Conservation (phyloP, 495 filamentous ascomycete species). For the Talaromyces nanjingensis region DNA sequence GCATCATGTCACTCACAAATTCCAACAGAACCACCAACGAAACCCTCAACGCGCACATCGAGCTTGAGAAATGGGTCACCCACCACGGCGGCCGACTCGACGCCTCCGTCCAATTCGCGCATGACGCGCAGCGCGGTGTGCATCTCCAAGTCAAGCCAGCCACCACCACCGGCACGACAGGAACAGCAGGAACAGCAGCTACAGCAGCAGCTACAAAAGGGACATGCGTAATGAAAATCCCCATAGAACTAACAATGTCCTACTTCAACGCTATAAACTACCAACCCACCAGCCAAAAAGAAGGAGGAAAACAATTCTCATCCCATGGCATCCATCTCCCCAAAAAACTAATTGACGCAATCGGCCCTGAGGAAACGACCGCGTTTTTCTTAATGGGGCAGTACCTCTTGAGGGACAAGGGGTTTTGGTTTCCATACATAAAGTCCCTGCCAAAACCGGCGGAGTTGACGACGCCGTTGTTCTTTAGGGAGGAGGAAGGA, state of each 20-base stretch:
- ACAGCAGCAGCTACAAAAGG: constrained; percentile 22
- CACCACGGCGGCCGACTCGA: constrained; percentile 35
- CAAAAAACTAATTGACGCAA: constrained; percentile 25
- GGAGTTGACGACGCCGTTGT: constrained; percentile 50
- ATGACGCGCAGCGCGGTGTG: constrained; percentile 36
- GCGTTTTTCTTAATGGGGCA: constrained; percentile 55
- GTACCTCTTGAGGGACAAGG: constrained; percentile 35
- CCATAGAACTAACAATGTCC: constrained; percentile 41
- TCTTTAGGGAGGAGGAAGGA: constrained; percentile 43
- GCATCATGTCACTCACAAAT: not conserved
- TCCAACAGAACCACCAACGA: constrained; percentile 11
- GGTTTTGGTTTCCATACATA: constrained; percentile 60
- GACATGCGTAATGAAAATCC: constrained; percentile 37
- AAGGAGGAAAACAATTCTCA: constrained; percentile 20
- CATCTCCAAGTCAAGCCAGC: constrained; percentile 36
- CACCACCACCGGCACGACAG: not conserved
- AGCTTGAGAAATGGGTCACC: constrained; percentile 35
- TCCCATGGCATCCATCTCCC: constrained; percentile 30
- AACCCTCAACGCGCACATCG: constrained; percentile 20
- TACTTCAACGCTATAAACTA: constrained; percentile 44
- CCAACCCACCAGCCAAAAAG: not conserved
- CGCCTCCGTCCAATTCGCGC: constrained; percentile 31
- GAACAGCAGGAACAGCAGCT: constrained; percentile 2
- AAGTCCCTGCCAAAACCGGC: constrained; percentile 46
- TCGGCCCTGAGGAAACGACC: constrained; percentile 30